Evolutionary conservation across 2,329 filamentous ascomycete species (phyloP).

Genomic region (Colletotrichum scovillei): DNA sequence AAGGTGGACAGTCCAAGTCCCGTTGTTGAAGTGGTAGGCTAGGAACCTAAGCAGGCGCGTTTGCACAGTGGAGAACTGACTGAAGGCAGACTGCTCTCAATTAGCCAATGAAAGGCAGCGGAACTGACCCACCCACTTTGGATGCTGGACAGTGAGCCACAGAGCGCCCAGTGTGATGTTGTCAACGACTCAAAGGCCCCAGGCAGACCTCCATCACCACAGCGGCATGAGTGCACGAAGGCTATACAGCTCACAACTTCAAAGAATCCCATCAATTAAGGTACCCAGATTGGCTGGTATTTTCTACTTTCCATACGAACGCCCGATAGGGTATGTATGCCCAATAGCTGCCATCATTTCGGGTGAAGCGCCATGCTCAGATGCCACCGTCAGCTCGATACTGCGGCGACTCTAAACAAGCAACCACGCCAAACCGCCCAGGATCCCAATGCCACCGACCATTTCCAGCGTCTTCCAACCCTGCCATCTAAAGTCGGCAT

Average conservation of each 20-base stretch:
- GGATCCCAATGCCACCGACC: conserved; percentile 77
- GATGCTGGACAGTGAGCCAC: not conserved
- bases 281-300: no score
- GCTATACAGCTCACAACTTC: no score
- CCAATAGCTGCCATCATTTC: no score
- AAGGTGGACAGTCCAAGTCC: not conserved
- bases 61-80: not conserved
- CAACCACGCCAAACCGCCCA: conserved; percentile 78
- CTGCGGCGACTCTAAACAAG: conserved; percentile 38
- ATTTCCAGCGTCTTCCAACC: conserved; percentile 79
- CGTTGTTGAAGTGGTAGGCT: not conserved
- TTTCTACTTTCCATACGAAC: no score
- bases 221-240: no score
- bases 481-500: conserved; percentile 71
- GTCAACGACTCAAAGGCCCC: not conserved
- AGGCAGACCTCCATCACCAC: no score
- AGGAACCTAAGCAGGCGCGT: not conserved
- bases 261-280: no score
- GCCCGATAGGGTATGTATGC: no score
- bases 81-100: not conserved
- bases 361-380: no score
- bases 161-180: not conserved
- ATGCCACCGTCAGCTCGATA: not conserved
- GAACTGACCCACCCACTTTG: not conserved
- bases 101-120: not conserved